Evolutionary conservation across 208 protist species (phyloP), one percentile per base, ranked within the genome.

Genomic region (Balamuthia mandrillaris): DNA sequence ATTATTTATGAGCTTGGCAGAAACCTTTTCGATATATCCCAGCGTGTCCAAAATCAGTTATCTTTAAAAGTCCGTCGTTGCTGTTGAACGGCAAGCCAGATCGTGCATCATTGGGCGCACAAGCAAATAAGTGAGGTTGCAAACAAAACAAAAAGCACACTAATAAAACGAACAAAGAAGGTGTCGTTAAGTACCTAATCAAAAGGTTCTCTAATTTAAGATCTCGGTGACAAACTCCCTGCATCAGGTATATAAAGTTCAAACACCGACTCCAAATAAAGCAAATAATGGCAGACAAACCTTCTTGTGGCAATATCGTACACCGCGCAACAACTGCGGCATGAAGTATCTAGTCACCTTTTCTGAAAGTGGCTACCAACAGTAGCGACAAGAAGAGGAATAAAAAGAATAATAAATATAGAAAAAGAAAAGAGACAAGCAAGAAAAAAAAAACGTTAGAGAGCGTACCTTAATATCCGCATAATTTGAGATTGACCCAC

Each of bases 131-230:
- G n/a, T n/a, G n/a, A n/a, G n/a, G n/a, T n/a, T n/a, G n/a, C n/a
- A n/a, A n/a, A n/a, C n/a, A n/a, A n/a, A n/a, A n/a, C n/a, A n/a
- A n/a, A n/a, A n/a, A n/a, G n/a, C n/a, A n/a, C n/a, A n/a, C n/a
- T n/a, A n/a, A n/a, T n/a, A n/a, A n/a, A n/a, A n/a, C n/a, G n/a
- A n/a, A n/a, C n/a, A n/a, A n/a, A n/a, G n/a, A n/a, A n/a, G n/a
- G n/a, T n/a, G n/a, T n/a, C n/a, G n/a, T n/a, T n/a, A n/a, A n/a
- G n/a, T n/a, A n/a, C n/a, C n/a, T n/a, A n/a, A n/a, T n/a, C n/a
- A n/a, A n/a, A 10, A 89, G 35, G 21, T 89, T 89, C 51, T 89
- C 79, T 44, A 85, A 77, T 45, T 89, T 87, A 3, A 89, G 60
- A 54, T 86, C 86, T 5, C 47, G 72, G 6, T 77, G 66, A 29